phyloP scores from a whole-genome alignment of 106 monocot species.

The Dendrobium nobile region DNA sequence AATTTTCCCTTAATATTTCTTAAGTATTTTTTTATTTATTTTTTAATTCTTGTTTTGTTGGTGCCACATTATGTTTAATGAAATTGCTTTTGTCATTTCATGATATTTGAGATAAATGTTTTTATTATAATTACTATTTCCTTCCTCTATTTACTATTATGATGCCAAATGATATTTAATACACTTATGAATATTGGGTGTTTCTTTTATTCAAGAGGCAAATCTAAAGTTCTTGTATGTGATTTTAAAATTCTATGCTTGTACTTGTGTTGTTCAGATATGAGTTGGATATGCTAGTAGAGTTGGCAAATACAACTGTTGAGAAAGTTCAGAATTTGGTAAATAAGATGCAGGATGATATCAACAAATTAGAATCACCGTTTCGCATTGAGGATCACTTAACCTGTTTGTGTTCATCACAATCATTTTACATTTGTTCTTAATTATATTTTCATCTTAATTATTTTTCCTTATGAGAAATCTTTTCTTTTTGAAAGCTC shows the following conservation, averaged over 20 bases:
- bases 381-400: conserved; percentile 63
- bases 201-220: neutral
- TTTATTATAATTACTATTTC: no score
- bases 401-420: conserved; percentile 36
- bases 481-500: conserved; percentile 28
- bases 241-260: neutral
- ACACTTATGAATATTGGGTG: no score
- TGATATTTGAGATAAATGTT: no score
- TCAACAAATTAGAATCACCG: conserved; percentile 45
- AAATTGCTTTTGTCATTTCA: no score
- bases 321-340: conserved; percentile 53
- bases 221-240: neutral
- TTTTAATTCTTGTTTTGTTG: no score
- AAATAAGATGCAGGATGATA: conserved; percentile 51
- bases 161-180: no score
- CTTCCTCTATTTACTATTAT: no score
- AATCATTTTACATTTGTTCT: neutral
- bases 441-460: neutral
- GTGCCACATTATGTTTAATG: no score
- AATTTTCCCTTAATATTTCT: neutral
- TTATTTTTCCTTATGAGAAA: conserved; percentile 1
- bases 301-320: conserved; percentile 57
- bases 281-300: conserved; percentile 81
- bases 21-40: no score
- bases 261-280: conserved; percentile 31